Evolutionary conservation across 768 basidiomycete species (phyloP).

Genomic region (Macrocybe gigantea): DNA sequence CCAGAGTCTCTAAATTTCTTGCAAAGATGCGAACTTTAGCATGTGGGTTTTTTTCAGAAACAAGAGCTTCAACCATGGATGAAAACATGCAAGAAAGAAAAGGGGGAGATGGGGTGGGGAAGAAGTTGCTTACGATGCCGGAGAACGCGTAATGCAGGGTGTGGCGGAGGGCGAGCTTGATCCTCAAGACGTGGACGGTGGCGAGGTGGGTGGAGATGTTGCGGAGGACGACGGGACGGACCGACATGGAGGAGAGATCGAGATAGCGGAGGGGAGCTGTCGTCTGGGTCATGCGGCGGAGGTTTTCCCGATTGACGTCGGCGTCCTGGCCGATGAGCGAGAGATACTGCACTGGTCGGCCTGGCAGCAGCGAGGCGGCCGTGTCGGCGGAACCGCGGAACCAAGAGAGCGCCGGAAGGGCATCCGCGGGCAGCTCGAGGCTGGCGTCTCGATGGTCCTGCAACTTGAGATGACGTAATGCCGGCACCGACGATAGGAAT

Average conservation of each 20-base stretch:
- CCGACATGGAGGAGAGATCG: constrained; percentile 56
- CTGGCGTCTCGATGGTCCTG: constrained; percentile 35
- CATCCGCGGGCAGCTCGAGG: constrained; percentile 33
- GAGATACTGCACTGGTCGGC: constrained; percentile 51
- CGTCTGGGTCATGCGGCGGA: constrained; percentile 43
- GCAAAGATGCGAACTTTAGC: constrained; percentile 3
- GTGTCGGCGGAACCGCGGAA: constrained; percentile 58
- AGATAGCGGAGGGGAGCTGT: constrained; percentile 43
- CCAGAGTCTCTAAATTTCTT: constrained; percentile 43
- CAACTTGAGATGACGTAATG: constrained; percentile 40
- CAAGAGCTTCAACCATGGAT: background rate
- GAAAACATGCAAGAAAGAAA: background rate
- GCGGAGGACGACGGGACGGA: constrained; percentile 50
- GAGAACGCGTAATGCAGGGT: constrained; percentile 60
- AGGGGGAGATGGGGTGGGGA: constrained; percentile 4
- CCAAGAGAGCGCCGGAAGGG: constrained; percentile 42
- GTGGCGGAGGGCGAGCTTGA: constrained; percentile 57
- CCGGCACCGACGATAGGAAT: constrained; percentile 37
- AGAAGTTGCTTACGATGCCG: constrained; percentile 50
- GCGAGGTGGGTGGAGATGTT: constrained; percentile 48
- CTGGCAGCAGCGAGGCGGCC: constrained; percentile 56
- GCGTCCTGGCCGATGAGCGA: constrained; percentile 52
- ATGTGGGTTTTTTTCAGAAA: no score
- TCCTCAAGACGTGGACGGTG: constrained; percentile 43
- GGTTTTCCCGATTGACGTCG: constrained; percentile 46